These are phyloP conservation scores for Trichoderma parareesei DNA, from an alignment of 495 filamentous ascomycete genomes.

Conservation along the genomic window DNA sequence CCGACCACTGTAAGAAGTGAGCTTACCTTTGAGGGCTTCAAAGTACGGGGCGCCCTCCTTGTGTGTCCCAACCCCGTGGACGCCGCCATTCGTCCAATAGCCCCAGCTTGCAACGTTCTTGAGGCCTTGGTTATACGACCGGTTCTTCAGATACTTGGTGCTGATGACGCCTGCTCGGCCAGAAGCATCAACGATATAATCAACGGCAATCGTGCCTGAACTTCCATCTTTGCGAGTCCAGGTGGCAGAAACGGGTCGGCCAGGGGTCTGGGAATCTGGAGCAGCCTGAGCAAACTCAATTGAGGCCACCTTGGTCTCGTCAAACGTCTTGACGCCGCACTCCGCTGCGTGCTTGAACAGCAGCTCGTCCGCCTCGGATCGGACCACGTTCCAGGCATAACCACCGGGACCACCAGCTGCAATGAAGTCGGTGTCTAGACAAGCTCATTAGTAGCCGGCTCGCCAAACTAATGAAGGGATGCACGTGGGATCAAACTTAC, in stretches of 20 bases:
- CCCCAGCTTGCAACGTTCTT: conserved; percentile 40
- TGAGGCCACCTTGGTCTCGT: conserved; percentile 33
- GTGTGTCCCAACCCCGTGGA: conserved; percentile 24
- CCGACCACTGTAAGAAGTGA: no score
- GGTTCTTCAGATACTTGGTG: conserved; percentile 40
- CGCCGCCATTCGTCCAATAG: conserved; percentile 31
- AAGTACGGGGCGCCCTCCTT: conserved; percentile 30
- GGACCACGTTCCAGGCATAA: conserved; percentile 45
- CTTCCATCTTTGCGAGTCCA: conserved; percentile 30
- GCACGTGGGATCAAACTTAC: no score
- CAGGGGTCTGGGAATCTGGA: conserved; percentile 20
- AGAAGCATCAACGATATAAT: conserved; percentile 40
- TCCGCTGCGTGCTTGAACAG: conserved; percentile 42
- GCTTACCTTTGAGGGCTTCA: conserved; percentile 25
- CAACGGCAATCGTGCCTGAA: conserved; percentile 30
- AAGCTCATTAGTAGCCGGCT: no score
- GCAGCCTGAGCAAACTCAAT: conserved; percentile 26
- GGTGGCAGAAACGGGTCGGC: conserved; percentile 37
- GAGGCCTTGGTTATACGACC: conserved; percentile 28
- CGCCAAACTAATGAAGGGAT: neutral
- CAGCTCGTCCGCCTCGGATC: conserved; percentile 43
- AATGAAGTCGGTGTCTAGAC: conserved; percentile 38
- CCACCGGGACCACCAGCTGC: conserved; percentile 32
- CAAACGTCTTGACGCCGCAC: conserved; percentile 39
- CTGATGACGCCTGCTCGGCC: conserved; percentile 30